Conservation (phyloP, 148 eudicot species). For the Amaranthus hypochondriacus region DNA sequence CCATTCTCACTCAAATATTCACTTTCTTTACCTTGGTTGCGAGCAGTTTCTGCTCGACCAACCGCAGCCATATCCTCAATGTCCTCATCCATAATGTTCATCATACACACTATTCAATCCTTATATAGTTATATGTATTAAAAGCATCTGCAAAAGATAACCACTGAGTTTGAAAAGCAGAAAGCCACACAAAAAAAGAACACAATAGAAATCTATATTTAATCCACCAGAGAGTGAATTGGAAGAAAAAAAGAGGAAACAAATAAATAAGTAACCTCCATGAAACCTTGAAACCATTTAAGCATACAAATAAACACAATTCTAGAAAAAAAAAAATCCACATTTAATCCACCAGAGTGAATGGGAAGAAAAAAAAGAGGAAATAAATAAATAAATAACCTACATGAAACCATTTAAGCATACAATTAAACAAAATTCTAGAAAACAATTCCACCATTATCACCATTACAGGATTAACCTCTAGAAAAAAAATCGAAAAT, state of each 20-base stretch:
- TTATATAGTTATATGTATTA: conserved; percentile 11
- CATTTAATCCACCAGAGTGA: background rate
- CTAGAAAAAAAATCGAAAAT: background rate
- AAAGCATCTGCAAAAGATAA: conserved; percentile 21
- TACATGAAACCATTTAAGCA: background rate
- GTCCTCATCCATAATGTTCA: conserved; percentile 49
- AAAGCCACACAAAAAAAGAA: background rate
- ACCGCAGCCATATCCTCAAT: conserved; percentile 37
- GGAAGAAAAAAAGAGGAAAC: background rate
- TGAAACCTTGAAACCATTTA: background rate
- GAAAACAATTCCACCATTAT: background rate
- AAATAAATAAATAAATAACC: background rate
- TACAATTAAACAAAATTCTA: no score
- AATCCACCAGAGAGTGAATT: background rate
- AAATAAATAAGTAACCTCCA: background rate
- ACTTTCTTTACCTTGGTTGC: conserved; percentile 38
- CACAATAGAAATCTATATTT: conserved; percentile 1
- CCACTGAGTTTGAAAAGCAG: background rate
- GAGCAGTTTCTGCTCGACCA: conserved; percentile 32
- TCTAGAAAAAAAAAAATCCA: background rate
- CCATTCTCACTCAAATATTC: conserved; percentile 32
- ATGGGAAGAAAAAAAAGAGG: background rate
- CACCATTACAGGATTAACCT: conserved; percentile 2
- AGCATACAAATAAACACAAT: background rate
- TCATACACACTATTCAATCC: conserved; percentile 12